Evolutionary conservation across 257 asterid species (phyloP).

Genomic region (Mentha longifolia): DNA sequence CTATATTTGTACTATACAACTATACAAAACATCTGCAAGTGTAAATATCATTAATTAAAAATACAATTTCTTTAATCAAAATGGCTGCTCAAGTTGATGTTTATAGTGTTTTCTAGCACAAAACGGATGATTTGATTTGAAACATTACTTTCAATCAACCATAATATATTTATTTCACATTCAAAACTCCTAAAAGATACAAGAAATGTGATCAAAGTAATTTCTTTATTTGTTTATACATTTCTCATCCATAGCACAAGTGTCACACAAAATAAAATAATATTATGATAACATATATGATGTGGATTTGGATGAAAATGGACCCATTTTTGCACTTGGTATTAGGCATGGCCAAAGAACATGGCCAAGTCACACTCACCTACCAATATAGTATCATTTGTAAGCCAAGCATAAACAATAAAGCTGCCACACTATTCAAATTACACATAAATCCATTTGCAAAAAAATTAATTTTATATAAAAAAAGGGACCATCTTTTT

Average conservation of each 20-base stretch:
- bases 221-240: neutral
- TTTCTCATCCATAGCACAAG: neutral
- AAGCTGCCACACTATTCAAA: conserved; percentile 40
- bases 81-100: neutral
- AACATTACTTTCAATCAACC: neutral
- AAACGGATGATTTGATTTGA: neutral
- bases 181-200: neutral
- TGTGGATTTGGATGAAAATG: conserved; percentile 25
- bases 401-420: conserved; percentile 26
- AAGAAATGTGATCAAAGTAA: neutral
- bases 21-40: no score
- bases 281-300: neutral
- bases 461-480: neutral
- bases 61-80: no score
- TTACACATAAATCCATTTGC: conserved; percentile 23
- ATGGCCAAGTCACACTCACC: conserved; percentile 52
- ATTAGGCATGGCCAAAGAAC: conserved; percentile 20
- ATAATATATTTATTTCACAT: neutral
- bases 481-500: conserved; percentile 28
- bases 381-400: conserved; percentile 44
- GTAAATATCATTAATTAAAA: no score
- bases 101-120: neutral
- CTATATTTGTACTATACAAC: no score
- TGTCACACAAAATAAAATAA: neutral
- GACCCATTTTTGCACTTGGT: conserved; percentile 24